Evolutionary conservation across 352 stramenopile species (phyloP), one percentile per base, ranked within the genome.

Genomic region (Phytopythium kandeliae): DNA sequence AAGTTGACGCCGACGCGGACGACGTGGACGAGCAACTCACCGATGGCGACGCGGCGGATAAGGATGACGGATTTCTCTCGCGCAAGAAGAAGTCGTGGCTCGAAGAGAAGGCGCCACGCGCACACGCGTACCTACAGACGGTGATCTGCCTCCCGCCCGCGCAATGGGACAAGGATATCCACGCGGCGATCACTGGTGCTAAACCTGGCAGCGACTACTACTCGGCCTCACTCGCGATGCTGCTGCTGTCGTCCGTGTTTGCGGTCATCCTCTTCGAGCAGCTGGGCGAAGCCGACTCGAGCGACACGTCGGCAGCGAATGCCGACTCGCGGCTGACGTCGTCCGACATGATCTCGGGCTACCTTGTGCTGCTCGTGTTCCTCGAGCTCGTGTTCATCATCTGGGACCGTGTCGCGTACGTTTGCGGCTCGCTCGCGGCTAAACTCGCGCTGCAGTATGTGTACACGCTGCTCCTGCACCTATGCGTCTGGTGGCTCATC

Each of bases 121-220:
- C 70, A 13, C 48, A 76, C 30, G 62, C 50, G 10, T 95, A 91
- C 55, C 89, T 89, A 44, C 57, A 80, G 7, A 65, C 67, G 4
- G 66, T 95, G 11, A 61, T 91, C 22, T 85, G 74, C 37, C 55
- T 67, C 11, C 78, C 81, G 30, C 85, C 85, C 11, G 35, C 69
- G 41, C 67, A 89, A 47, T 95, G 85, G 85, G 85, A 95, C 60
- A 90, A 86, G 47, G 80, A 93, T 49, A 93, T 93, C 36, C 74
- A 95, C 26, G 72, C 82, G 13, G 83, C 85, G 4, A 89, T 92
- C 41, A 76, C 67, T 2, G 82, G 80, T 2, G 69, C 80, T 31
- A 95, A 95, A 44, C 85, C 85, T 1, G 85, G 85, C 12, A 65
- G 79, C 4, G 79, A 92, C 57, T 92, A 73, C 48, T 89, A 87